These are phyloP conservation scores for Coelastrella sp. DNA, from an alignment of 139 green algal species.

Conservation along the genomic window DNA sequence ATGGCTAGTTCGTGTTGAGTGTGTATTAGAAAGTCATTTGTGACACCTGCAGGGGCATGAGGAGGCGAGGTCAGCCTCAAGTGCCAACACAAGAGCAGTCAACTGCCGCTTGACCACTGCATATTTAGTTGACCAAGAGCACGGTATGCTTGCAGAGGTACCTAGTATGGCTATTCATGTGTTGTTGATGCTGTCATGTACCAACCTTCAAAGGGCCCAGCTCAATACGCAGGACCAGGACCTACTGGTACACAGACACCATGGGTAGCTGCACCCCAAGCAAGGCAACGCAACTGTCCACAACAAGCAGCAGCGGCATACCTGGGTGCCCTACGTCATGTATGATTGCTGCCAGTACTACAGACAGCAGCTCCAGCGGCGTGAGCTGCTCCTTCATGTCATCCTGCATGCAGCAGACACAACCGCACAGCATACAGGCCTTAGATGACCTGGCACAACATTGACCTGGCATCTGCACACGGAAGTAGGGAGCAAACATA, in stretches of 20 bases:
- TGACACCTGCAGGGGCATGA: slow-evolving; percentile 36
- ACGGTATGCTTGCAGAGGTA: no score
- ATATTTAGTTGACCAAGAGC: no score
- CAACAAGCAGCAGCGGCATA: background rate
- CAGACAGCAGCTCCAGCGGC: slow-evolving; percentile 32
- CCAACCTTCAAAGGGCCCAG: no score
- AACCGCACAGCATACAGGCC: background rate
- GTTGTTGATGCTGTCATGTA: background rate
- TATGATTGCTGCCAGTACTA: slow-evolving; percentile 43
- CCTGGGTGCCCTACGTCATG: slow-evolving; percentile 56
- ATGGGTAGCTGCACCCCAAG: background rate
- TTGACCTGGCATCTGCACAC: no score
- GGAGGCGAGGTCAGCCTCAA: background rate
- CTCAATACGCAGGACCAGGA: no score
- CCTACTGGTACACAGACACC: no score
- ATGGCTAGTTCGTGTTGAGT: slow-evolving; percentile 53
- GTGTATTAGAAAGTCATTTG: slow-evolving; percentile 60
- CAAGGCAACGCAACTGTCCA: background rate
- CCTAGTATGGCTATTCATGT: no score
- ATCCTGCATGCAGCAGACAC: slow-evolving; percentile 15
- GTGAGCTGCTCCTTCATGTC: slow-evolving; percentile 31
- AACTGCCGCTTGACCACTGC: no score
- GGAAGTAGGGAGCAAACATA: no score
- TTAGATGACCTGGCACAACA: background rate
- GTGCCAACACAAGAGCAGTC: no score